These are phyloP conservation scores for Nothophaeocryptopus gaeumannii DNA, from an alignment of 2,329 filamentous ascomycete genomes.

Conservation along the genomic window DNA sequence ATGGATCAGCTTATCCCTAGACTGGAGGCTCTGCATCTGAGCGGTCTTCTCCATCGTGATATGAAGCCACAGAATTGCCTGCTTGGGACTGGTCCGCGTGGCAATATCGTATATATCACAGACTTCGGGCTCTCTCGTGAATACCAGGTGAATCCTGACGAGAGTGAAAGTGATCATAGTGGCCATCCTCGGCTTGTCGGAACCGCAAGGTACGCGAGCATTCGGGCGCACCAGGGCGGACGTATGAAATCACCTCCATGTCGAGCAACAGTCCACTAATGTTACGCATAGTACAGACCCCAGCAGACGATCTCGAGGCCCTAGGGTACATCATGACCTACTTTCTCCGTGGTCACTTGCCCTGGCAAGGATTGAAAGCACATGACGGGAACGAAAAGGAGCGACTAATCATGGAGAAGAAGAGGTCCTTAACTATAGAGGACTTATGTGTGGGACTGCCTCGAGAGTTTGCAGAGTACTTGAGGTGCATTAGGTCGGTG, in stretches of 20 bases:
- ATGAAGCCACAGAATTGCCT: conserved; percentile 9
- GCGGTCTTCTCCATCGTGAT: conserved; percentile 1
- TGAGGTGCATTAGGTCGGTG: conserved; percentile 3
- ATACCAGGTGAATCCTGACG: neutral
- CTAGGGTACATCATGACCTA: conserved; percentile 9
- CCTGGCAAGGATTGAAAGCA: conserved; percentile 7
- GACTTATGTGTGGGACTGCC: conserved; percentile 6
- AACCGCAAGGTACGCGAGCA: conserved; percentile 5
- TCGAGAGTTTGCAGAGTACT: conserved; percentile 11
- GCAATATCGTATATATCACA: conserved; percentile 6
- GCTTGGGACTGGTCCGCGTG: neutral
- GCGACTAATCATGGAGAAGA: conserved; percentile 11
- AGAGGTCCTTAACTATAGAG: conserved; percentile 5
- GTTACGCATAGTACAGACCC: neutral
- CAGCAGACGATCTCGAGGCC: conserved; percentile 4
- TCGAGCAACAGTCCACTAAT: neutral
- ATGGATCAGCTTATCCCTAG: conserved; percentile 7
- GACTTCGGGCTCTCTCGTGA: conserved; percentile 7
- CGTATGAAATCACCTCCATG: neutral
- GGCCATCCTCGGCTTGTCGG: neutral
- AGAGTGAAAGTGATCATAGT: conserved; percentile 1
- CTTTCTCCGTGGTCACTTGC: conserved; percentile 2
- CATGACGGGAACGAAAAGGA: conserved; percentile 3
- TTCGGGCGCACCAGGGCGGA: conserved; percentile 1
- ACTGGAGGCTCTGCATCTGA: conserved; percentile 1